A percentile compares a stretch with the other conserved stretches of the same genome.
These are phyloP conservation scores for Aspergillus bertholletiae DNA, from an alignment of 495 filamentous ascomycete genomes.

Conservation along the genomic window DNA sequence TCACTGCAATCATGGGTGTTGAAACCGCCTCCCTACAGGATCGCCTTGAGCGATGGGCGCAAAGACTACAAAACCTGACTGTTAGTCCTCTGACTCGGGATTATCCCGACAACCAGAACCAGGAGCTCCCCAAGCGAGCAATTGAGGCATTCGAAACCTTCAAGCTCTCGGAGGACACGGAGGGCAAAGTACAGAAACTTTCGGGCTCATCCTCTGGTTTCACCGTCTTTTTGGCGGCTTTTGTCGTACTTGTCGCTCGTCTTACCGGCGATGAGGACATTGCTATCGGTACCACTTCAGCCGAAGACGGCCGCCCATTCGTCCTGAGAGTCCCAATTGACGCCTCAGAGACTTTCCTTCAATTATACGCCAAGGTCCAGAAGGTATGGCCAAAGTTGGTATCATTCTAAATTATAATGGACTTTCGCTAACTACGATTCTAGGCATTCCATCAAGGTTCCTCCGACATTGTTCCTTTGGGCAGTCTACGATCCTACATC, in stretches of 20 bases:
- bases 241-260: conserved; percentile 44
- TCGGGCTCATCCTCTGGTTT: conserved; percentile 40
- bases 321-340: conserved; percentile 43
- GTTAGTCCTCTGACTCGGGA: conserved; percentile 49
- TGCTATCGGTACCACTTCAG: conserved; percentile 43
- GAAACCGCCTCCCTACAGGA: conserved; percentile 35
- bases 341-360: conserved; percentile 34
- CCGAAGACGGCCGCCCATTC: conserved; percentile 45
- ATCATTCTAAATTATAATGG: neutral
- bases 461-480: conserved; percentile 44
- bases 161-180: conserved; percentile 31
- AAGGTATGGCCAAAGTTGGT: conserved; percentile 27
- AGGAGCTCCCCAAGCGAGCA: conserved; percentile 32
- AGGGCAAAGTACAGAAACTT: conserved; percentile 39
- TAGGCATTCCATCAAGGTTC: conserved; percentile 41
- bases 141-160: conserved; percentile 51
- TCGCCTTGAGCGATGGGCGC: conserved; percentile 48
- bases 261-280: conserved; percentile 55
- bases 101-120: conserved; percentile 41
- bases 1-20: conserved; percentile 35
- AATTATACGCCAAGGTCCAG: conserved; percentile 44
- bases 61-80: conserved; percentile 45
- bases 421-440: conserved; percentile 1
- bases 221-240: conserved; percentile 45
- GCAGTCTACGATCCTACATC: conserved; percentile 41